A percentile compares a stretch with the other conserved stretches of the same genome.
Conservation (phyloP, 164 flowering plant genomes). For the Protea cynaroides region DNA sequence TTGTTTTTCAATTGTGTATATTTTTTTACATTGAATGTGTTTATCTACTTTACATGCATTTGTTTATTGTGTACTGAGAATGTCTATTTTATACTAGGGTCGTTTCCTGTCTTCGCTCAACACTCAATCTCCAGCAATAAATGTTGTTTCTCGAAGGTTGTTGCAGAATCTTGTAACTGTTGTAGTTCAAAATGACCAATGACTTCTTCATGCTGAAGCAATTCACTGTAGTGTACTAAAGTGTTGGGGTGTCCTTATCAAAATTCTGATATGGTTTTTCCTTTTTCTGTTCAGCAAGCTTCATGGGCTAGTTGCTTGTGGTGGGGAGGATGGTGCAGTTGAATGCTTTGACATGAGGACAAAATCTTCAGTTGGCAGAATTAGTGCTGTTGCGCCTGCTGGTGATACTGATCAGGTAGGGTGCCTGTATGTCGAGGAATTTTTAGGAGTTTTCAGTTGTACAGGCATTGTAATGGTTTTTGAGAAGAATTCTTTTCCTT, state of each 20-base stretch:
- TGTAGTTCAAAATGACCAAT: background rate
- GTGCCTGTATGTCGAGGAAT: background rate
- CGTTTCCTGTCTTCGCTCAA: conserved; percentile 71
- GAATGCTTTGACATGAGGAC: conserved; percentile 92
- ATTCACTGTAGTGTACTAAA: background rate
- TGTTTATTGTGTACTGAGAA: background rate
- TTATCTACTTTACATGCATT: background rate
- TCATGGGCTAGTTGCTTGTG: conserved; percentile 92
- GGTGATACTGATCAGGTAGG: conserved; percentile 73
- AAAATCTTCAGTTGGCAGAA: conserved; percentile 78
- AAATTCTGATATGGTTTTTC: background rate
- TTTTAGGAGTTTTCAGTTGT: background rate
- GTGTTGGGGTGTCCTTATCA: background rate
- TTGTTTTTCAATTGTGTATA: background rate
- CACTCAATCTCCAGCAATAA: conserved; percentile 79
- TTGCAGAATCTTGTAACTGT: conserved; percentile 3
- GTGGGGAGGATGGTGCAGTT: conserved; percentile 94
- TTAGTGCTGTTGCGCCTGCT: conserved; percentile 56
- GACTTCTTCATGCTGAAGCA: no score
- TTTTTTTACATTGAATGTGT: background rate
- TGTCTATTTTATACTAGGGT: conserved; percentile 47
- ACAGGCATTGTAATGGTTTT: background rate
- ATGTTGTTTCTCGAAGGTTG: conserved; percentile 84
- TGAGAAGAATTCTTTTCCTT: background rate
- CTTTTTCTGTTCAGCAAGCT: conserved; percentile 43